Evolutionary conservation across 75 land plant genomes (phyloP).

Genomic region (Pinus taeda): DNA sequence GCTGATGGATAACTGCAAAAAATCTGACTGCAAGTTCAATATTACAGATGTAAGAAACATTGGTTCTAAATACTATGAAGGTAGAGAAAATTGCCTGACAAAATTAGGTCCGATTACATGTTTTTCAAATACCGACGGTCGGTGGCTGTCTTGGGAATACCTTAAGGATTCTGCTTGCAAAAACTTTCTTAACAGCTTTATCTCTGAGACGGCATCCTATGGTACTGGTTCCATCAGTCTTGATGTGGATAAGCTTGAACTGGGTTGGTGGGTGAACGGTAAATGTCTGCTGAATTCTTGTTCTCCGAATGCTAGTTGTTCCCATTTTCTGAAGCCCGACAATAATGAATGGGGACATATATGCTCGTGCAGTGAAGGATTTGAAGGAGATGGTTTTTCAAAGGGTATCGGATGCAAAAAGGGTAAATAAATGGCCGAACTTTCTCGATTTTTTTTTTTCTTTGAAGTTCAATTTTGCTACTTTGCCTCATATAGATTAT

Average conservation of each 20-base stretch:
- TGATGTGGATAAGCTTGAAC: conserved; percentile 1
- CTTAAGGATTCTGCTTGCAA: background rate
- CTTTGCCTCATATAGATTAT: conserved; percentile 7
- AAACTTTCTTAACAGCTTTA: background rate
- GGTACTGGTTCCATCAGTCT: conserved; percentile 3
- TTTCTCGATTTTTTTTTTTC: background rate
- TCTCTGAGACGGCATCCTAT: conserved; percentile 8
- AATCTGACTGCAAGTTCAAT: background rate
- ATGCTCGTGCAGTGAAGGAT: conserved; percentile 4
- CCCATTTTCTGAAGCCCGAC: background rate
- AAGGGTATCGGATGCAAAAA: conserved; percentile 5
- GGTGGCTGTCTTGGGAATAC: background rate
- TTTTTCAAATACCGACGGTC: background rate
- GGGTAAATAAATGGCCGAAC: background rate
- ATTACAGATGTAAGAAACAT: background rate
- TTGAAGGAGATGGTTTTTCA: conserved; percentile 11
- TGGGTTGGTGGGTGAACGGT: conserved; percentile 3
- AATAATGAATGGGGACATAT: background rate
- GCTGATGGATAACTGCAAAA: conserved; percentile 8
- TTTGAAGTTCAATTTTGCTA: background rate
- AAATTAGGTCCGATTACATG: background rate
- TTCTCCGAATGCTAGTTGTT: background rate
- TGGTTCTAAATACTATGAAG: no score
- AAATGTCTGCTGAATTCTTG: background rate
- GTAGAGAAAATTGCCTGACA: background rate